Conservation (phyloP, 352 stramenopile genomes). For the Phytophthora palmivora region DNA sequence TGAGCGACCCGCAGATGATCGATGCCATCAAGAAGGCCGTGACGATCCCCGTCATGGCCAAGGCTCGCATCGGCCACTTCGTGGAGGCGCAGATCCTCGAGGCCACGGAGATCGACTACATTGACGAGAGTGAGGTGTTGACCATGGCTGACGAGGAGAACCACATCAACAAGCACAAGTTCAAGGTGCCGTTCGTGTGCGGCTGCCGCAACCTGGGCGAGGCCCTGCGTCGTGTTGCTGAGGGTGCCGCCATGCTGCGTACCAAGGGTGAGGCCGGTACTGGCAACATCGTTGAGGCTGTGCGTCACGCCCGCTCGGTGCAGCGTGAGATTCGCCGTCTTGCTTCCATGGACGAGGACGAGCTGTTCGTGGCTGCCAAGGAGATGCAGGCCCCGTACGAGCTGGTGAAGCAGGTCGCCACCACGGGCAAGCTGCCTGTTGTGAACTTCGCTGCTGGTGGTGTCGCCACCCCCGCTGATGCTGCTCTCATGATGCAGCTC, state of each 20-base stretch:
- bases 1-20: constrained; percentile 98
- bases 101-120: constrained; percentile 98
- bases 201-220: constrained; percentile 98
- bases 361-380: constrained; percentile 98
- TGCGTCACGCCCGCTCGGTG: constrained; percentile 95
- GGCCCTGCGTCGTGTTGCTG: constrained; percentile 94
- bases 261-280: constrained; percentile 99
- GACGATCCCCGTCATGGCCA: constrained; percentile 99
- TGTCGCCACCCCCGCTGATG: constrained; percentile 97
- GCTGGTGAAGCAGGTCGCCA: constrained; percentile 92
- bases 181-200: constrained; percentile 98
- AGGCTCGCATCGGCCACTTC: constrained; percentile 98
- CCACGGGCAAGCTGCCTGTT: constrained; percentile 93
- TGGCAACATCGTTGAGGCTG: constrained; percentile 98
- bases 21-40: constrained; percentile 98
- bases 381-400: constrained; percentile 96
- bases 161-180: constrained; percentile 97
- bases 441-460: constrained; percentile 99
- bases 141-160: constrained; percentile 99
- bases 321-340: constrained; percentile 93
- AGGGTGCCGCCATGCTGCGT: constrained; percentile 97
- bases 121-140: constrained; percentile 98
- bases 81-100: constrained; percentile 99
- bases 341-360: constrained; percentile 95
- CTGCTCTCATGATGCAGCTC: constrained; percentile 99